A percentile compares a stretch with the other conserved stretches of the same genome.
These are phyloP conservation scores for Polygonum maritimum DNA, from an alignment of 148 eudicot genomes.

Conservation along the genomic window DNA sequence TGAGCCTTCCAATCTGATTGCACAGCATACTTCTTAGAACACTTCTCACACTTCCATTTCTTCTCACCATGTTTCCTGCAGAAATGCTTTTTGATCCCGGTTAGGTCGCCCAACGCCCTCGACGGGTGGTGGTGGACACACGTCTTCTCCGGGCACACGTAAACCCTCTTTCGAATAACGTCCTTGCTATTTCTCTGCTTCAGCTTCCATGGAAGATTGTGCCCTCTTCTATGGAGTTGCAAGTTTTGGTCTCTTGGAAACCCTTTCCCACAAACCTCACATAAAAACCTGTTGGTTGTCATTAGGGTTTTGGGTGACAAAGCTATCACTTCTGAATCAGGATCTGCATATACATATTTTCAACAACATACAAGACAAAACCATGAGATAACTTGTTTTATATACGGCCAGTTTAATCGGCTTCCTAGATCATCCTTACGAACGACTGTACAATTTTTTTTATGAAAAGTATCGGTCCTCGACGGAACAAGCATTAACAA, in stretches of 20 bases:
- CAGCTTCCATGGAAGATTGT: constrained; percentile 94
- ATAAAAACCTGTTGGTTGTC: constrained; percentile 94
- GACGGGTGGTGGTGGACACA: constrained; percentile 90
- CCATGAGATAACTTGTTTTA: too few relatives aligned
- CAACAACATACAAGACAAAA: too few relatives aligned
- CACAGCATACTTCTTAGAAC: constrained; percentile 81
- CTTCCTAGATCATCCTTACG: too few relatives aligned
- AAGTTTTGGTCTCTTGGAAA: constrained; percentile 86
- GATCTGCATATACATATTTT: constrained; percentile 36
- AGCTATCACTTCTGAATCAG: constrained; percentile 93
- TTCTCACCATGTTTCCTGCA: constrained; percentile 94
- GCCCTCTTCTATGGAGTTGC: constrained; percentile 82
- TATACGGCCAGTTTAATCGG: too few relatives aligned
- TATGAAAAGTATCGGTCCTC: too few relatives aligned
- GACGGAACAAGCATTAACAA: too few relatives aligned
- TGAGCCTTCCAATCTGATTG: constrained; percentile 98
- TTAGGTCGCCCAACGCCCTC: constrained; percentile 81
- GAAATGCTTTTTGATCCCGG: constrained; percentile 91
- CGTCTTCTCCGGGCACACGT: constrained; percentile 77
- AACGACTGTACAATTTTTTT: too few relatives aligned
- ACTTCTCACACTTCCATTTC: constrained; percentile 98
- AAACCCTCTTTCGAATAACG: constrained; percentile 52
- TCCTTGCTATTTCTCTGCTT: constrained; percentile 81
- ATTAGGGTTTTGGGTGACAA: constrained; percentile 83
- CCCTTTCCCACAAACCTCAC: constrained; percentile 95